Base-by-base conservation (phyloP, 805 yeast genomes). In the Cyberlindnera samutprakarnensis region DNA sequence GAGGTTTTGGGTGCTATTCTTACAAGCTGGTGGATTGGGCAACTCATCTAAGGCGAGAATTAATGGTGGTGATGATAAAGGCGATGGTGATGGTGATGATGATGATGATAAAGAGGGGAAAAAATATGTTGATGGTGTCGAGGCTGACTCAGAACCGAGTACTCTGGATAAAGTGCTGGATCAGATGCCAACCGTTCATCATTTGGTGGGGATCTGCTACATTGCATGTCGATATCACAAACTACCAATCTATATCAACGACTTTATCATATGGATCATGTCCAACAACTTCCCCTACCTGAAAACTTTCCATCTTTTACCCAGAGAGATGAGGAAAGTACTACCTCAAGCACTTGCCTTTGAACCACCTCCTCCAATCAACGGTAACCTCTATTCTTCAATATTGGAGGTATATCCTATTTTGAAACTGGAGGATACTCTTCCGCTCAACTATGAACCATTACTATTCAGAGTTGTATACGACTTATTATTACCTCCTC, bases 401-500 rank as follows among this genome's bases (percentile, higher is more conserved):
- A n/a, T n/a, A n/a, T n/a, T n/a, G n/a, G n/a, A n/a, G n/a, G n/a
- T n/a, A n/a, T n/a, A n/a, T n/a, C n/a, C n/a, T n/a, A n/a, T n/a
- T n/a, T n/a, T n/a, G n/a, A n/a, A n/a, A n/a, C n/a, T n/a, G n/a
- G n/a, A n/a, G n/a, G n/a, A n/a, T n/a, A n/a, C n/a, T n/a, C 13
- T 41, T 33, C 38, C 4, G 7, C 37, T 51, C 10, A 54, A 56
- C 35, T 58, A 56, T 38, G 53, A 51, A 14, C 69, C 72, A 3
- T 42, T 69, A 6, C 27, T 73, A 4, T 56, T 71, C 33, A 59
- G 61, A 35, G 36, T 64, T 1, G 53, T 67, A 4, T 51, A 62
- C 4, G 68, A 69, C 26, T 42, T 69, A 26, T 48, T 69, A 12
- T 41, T 77, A 6, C 72, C 87, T 1, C 62, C 76, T 3, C 70